Conservation (phyloP, 148 eudicot species). For the Limonium bicolor region DNA sequence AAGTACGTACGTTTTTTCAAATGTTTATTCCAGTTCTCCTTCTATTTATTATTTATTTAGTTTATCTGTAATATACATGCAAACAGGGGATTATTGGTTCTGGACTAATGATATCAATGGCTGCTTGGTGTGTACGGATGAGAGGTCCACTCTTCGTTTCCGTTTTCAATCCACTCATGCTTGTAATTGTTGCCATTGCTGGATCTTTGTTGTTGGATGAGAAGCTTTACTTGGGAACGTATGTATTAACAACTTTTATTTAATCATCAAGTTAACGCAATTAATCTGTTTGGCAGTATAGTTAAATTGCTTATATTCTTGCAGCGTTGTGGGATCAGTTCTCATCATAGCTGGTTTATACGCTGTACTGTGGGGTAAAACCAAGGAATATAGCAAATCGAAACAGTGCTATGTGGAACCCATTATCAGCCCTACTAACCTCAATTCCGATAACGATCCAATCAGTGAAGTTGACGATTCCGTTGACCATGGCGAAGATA, state of each 20-base stretch:
- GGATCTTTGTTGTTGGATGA: constrained; percentile 33
- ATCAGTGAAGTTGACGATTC: too few species aligned
- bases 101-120: constrained; percentile 19
- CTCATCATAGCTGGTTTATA: constrained; percentile 36
- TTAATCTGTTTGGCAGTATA: neutral
- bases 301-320: too few species aligned
- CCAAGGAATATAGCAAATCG: too few species aligned
- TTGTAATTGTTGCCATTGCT: constrained; percentile 28
- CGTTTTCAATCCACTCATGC: constrained; percentile 36
- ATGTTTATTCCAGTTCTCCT: neutral
- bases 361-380: constrained; percentile 43
- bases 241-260: neutral
- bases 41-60: neutral
- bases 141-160: constrained; percentile 57
- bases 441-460: too few species aligned
- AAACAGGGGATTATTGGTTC: constrained; percentile 31
- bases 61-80: neutral
- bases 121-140: constrained; percentile 28
- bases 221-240: constrained; percentile 53
- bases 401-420: too few species aligned
- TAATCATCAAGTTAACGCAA: neutral
- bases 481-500: too few species aligned
- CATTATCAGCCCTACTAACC: too few species aligned
- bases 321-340: constrained; percentile 30
- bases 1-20: neutral